Evolutionary conservation across 768 basidiomycete genomes (phyloP), one percentile per base, ranked within the genome.

Genomic region (Naematelia aurantialba): DNA sequence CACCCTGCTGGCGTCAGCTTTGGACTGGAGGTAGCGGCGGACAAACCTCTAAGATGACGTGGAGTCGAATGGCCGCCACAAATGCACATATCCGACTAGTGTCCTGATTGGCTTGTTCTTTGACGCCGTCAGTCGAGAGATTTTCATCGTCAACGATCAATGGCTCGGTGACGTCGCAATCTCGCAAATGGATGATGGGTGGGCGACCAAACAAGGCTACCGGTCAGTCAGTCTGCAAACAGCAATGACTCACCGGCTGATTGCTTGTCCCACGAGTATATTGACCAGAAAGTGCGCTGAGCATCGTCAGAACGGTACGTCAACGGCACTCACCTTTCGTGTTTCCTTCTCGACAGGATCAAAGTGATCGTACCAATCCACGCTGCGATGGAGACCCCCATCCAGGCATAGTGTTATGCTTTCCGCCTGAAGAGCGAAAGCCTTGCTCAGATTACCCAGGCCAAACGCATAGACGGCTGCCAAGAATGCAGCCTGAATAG

Each of bases 181-280:
- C 91, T 62, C 89, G 82, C 61, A 93, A 78, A 47, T 91, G 83
- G 65, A 96, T 82, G 81, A 92, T 83, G 2, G 91, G 85, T 29
- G 91, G 91, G 24, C 91, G 81, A 24, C 92, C 91, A 74, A 94
- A 93, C 2, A 77, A 61, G 0, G 74, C 76, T 63, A 56, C 4
- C 30, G 17, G 8, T n/a, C 3, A 12, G 25, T 59, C 47, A 59
- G 62, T 17, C 13, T 14, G 19, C 22, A 26, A n/a, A 27, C 45
- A 12, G 17, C 13, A 12, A 21, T 45, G 17, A 76, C 90, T 63
- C 87, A 58, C 89, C 87, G 11, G 85, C 81, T 5, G 91, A 84
- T 70, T 93, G 91, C 78, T 96, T 94, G 78, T 96, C 92, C 92
- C 92, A 94, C 51, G 89, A 83, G 78, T 94, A 96, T 25, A 93